Evolutionary conservation across 306 rosid genomes (phyloP), one percentile per base, ranked within the genome.

Genomic region (Rosa rugosa): DNA sequence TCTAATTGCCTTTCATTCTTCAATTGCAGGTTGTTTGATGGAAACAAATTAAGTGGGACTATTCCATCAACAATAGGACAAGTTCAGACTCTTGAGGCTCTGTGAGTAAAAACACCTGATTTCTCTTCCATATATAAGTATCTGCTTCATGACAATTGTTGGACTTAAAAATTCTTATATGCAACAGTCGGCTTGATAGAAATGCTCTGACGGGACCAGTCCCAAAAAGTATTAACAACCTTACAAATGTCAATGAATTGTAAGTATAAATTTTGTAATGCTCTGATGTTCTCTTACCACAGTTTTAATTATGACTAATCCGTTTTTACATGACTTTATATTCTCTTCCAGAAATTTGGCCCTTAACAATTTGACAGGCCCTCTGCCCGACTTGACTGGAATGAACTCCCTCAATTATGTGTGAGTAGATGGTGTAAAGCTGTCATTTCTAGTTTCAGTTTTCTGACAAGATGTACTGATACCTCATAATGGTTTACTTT

Each of bases 171-270:
- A 42, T 81, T 84, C 75, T 53, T 66, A 79, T 79, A 72, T 81
- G 79, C 57, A 67, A 84, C 96, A 95, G 99, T 2, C 98, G 99
- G 79, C 98, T 95, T 38, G 99, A 95, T 83, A 89, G 97, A 85
- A 95, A 95, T 84, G 80, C 59, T 64, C 86, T 95, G 65, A 65
- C 82, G 2, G 98, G 97, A 80, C 76, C 72, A 38, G 92, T 93
- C 65, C 94, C 99, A 11, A 59, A 91, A 71, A 80, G 86, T 87
- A 90, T 95, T 87, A 86, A 69, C 73, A 90, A 88, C 80, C 96
- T 95, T 72, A 84, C 82, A 23, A 76, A 76, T 79, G 59, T 93
- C 87, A 87, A 80, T 78, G 96, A 91, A 89, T 73, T 95, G 99
- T 95, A 84, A 76, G 99, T 86, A 80, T 49, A 77, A 51, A 22